These are phyloP conservation scores for Monosporascus sp. DNA, from an alignment of 2,329 filamentous ascomycete genomes.

Conservation along the genomic window DNA sequence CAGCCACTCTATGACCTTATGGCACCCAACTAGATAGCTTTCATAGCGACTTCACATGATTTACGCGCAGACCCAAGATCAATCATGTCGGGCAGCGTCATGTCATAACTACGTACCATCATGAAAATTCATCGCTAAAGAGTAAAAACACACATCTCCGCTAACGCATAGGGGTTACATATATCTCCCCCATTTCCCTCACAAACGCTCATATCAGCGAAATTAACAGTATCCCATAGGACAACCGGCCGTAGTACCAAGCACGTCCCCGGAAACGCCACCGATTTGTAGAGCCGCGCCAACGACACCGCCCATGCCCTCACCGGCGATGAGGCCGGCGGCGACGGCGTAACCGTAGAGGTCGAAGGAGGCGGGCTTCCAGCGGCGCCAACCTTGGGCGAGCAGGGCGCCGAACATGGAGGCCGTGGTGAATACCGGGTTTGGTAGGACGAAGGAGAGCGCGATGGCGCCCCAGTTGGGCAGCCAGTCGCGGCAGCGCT, in stretches of 20 bases:
- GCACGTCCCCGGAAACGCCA: conserved; percentile 27
- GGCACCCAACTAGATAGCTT: too few relatives aligned
- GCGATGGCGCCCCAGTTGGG: conserved; percentile 60
- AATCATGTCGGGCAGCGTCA: too few relatives aligned
- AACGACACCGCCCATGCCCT: conserved; percentile 59
- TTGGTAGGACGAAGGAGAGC: conserved; percentile 52
- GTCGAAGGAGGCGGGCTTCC: conserved; percentile 47
- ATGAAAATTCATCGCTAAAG: too few relatives aligned
- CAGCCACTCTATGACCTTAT: too few relatives aligned
- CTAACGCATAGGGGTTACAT: conserved; percentile 2
- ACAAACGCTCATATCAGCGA: conserved; percentile 7
- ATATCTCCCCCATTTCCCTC: neutral
- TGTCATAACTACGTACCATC: too few relatives aligned
- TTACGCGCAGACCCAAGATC: too few relatives aligned
- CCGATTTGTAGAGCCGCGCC: conserved; percentile 37
- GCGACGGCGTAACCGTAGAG: conserved; percentile 55
- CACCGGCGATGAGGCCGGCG: conserved; percentile 57
- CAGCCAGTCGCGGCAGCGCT: conserved; percentile 50
- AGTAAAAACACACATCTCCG: too few relatives aligned
- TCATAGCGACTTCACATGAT: too few relatives aligned
- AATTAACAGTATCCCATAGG: conserved; percentile 23
- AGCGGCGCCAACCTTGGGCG: conserved; percentile 50
- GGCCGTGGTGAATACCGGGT: conserved; percentile 53
- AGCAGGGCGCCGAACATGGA: conserved; percentile 50
- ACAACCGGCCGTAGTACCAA: conserved; percentile 28